Evolutionary conservation across 495 filamentous ascomycete genomes (phyloP).

Genomic region (Chlorociboria aeruginascens): DNA sequence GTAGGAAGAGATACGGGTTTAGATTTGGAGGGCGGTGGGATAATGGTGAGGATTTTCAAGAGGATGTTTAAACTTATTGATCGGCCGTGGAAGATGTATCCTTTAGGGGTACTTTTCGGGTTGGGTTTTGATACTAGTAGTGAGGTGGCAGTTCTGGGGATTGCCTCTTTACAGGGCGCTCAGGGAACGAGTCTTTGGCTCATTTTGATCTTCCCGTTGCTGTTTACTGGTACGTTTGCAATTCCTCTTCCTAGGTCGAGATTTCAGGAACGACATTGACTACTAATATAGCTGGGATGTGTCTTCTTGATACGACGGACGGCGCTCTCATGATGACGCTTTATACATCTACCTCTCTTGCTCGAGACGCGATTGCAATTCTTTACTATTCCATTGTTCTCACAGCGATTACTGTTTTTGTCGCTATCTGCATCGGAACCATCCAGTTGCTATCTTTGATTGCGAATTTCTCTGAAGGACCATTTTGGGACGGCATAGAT

Average conservation of each 20-base stretch:
- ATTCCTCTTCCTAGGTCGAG: background rate
- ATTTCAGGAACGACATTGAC: background rate
- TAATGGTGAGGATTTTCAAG: slow-evolving; percentile 59
- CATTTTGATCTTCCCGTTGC: slow-evolving; percentile 80
- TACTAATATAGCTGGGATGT: slow-evolving; percentile 15
- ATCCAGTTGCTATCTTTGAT: slow-evolving; percentile 74
- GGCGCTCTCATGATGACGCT: slow-evolving; percentile 92
- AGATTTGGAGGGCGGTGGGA: slow-evolving; percentile 65
- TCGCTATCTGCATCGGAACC: slow-evolving; percentile 74
- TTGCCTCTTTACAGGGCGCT: slow-evolving; percentile 73
- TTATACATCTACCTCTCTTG: slow-evolving; percentile 66
- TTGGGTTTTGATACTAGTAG: slow-evolving; percentile 93
- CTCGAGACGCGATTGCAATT: slow-evolving; percentile 68
- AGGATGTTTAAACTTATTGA: slow-evolving; percentile 76
- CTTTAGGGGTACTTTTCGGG: slow-evolving; percentile 80
- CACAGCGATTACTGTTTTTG: slow-evolving; percentile 70
- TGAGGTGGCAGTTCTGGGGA: slow-evolving; percentile 85
- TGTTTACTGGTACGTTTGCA: slow-evolving; percentile 63
- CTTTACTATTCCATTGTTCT: slow-evolving; percentile 90
- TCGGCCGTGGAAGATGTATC: slow-evolving; percentile 96
- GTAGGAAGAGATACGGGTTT: slow-evolving; percentile 27
- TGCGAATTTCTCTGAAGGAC: slow-evolving; percentile 58
- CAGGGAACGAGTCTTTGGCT: slow-evolving; percentile 86
- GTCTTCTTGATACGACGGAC: slow-evolving; percentile 41
- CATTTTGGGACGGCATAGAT: slow-evolving; percentile 79